A percentile compares a stretch with the other conserved stretches of the same genome.
These are phyloP conservation scores for Fibroporia radiculosa DNA, from an alignment of 768 basidiomycete species.

Conservation along the genomic window DNA sequence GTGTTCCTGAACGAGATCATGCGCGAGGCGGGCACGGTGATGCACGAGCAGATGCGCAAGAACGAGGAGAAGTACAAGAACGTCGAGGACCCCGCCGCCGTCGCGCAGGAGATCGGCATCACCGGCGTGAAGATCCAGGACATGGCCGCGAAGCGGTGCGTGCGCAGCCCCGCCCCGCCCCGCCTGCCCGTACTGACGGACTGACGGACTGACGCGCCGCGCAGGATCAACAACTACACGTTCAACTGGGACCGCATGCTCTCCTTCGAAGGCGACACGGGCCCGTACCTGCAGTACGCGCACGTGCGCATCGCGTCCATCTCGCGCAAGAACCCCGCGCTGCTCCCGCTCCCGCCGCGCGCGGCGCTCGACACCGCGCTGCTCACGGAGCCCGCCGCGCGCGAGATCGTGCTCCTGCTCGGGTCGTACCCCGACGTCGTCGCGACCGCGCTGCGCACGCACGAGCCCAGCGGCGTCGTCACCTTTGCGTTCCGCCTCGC, in stretches of 20 bases:
- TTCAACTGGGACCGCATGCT: slow-evolving; percentile 95
- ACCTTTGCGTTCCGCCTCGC: slow-evolving; percentile 83
- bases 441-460: slow-evolving; percentile 71
- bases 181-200: not conserved
- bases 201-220: not conserved
- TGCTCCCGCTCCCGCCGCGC: slow-evolving; percentile 66
- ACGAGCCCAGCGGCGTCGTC: slow-evolving; percentile 87
- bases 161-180: not conserved
- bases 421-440: slow-evolving; percentile 91
- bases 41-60: slow-evolving; percentile 96
- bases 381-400: slow-evolving; percentile 69
- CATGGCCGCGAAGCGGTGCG: slow-evolving; percentile 87
- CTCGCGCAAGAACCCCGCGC: slow-evolving; percentile 84
- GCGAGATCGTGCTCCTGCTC: slow-evolving; percentile 82
- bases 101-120: slow-evolving; percentile 80
- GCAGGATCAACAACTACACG: slow-evolving; percentile 89
- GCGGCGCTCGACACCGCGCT: slow-evolving; percentile 59
- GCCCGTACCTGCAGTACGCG: slow-evolving; percentile 94
- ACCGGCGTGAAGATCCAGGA: slow-evolving; percentile 97
- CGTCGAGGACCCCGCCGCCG: slow-evolving; percentile 79
- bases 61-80: slow-evolving; percentile 90
- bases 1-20: slow-evolving; percentile 94
- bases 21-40: slow-evolving; percentile 76
- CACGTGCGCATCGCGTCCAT: slow-evolving; percentile 91
- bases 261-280: slow-evolving; percentile 94